Evolutionary conservation across 176 grass and related monocot species (phyloP).

Genomic region (Oryza punctata): DNA sequence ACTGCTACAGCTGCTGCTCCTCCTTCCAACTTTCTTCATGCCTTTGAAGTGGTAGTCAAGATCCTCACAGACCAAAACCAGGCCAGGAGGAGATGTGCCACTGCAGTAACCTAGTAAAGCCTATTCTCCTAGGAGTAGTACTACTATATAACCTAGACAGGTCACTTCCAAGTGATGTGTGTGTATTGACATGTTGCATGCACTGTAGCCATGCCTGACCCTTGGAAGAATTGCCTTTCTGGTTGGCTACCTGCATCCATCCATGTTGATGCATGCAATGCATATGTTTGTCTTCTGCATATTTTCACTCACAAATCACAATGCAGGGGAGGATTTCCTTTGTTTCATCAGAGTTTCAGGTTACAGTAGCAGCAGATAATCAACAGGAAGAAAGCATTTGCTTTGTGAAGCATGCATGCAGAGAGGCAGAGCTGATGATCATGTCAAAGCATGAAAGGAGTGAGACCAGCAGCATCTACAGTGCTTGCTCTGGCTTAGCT

Average conservation of each 20-base stretch:
- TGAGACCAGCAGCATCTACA: slow-evolving; percentile 16
- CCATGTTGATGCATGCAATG: too few species aligned
- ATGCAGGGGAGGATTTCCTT: neutral
- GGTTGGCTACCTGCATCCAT: neutral
- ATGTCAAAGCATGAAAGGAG: neutral
- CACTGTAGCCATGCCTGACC: slow-evolving; percentile 20
- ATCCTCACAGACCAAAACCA: slow-evolving; percentile 29
- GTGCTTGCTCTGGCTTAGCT: neutral
- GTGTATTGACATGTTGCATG: neutral
- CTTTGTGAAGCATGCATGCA: slow-evolving; percentile 22
- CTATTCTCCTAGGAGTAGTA: neutral
- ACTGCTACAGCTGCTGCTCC: neutral
- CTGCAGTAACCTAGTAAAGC: slow-evolving; percentile 19
- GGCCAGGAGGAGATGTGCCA: slow-evolving; percentile 12
- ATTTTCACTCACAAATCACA: neutral
- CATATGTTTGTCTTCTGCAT: neutral
- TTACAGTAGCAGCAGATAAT: neutral
- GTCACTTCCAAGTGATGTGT: slow-evolving; percentile 28
- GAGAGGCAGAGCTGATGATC: neutral
- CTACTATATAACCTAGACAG: slow-evolving; percentile 14
- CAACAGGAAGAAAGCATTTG: neutral
- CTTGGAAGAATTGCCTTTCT: neutral
- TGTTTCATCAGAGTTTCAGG: neutral
- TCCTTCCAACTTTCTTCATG: neutral
- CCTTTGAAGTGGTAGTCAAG: slow-evolving; percentile 36